These are phyloP conservation scores for Nicotiana tomentosiformis DNA, from an alignment of 257 asterid genomes.

Conservation along the genomic window DNA sequence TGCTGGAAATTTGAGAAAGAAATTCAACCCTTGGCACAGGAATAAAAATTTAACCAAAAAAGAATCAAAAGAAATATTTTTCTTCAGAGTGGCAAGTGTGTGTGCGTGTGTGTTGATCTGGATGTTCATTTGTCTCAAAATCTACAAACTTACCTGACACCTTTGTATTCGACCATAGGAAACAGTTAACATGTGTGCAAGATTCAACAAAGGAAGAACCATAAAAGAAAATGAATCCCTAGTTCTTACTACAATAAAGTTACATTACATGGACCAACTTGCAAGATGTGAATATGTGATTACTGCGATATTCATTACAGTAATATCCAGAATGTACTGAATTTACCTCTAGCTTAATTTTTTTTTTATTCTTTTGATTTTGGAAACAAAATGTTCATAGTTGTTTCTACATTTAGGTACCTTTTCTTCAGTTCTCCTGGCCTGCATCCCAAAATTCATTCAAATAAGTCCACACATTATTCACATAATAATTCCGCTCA, in stretches of 20 bases:
- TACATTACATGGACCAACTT: background rate
- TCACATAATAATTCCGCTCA: background rate
- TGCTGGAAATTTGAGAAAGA: background rate
- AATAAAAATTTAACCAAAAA: too few relatives aligned
- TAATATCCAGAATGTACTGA: background rate
- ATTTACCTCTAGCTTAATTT: background rate
- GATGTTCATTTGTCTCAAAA: background rate
- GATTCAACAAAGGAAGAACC: background rate
- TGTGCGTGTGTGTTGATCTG: background rate
- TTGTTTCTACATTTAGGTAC: background rate
- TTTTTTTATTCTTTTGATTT: background rate
- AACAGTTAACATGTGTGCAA: background rate
- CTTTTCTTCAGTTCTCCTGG: background rate
- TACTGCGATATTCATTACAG: background rate
- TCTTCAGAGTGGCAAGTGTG: background rate
- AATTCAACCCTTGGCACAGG: background rate
- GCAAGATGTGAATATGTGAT: background rate
- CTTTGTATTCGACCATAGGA: background rate
- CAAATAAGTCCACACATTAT: background rate
- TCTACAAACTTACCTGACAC: background rate
- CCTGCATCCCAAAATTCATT: background rate
- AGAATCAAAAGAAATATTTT: background rate
- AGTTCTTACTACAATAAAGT: background rate
- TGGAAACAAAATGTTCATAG: background rate
- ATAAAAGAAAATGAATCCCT: background rate